Evolutionary conservation across 805 yeast genomes (phyloP).

Genomic region (Spencermartinsiella europaea): DNA sequence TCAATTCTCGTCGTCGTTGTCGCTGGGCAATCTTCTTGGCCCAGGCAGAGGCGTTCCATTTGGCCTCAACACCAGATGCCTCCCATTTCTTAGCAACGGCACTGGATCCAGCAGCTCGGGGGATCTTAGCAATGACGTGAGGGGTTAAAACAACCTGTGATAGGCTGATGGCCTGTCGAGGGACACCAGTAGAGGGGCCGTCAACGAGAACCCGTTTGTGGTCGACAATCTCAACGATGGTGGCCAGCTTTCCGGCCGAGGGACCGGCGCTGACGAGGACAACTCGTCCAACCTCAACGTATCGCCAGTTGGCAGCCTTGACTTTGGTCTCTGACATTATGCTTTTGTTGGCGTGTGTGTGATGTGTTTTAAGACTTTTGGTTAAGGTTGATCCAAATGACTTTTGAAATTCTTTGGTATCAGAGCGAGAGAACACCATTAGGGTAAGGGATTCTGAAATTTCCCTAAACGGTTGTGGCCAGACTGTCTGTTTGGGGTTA

Average conservation of each 20-base stretch:
- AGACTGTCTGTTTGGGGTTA: neutral
- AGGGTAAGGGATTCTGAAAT: neutral
- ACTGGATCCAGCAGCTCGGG: conserved; percentile 92
- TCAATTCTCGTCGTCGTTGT: conserved; percentile 85
- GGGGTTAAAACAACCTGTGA: conserved; percentile 91
- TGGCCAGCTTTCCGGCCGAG: conserved; percentile 77
- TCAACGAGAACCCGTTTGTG: conserved; percentile 97
- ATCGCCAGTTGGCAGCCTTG: conserved; percentile 98
- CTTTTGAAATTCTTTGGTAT: neutral
- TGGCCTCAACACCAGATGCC: conserved; percentile 78
- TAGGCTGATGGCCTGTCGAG: conserved; percentile 88
- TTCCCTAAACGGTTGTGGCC: neutral
- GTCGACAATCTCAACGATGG: conserved; percentile 98
- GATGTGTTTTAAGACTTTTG: neutral
- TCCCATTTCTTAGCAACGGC: conserved; percentile 89
- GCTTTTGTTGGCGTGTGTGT: neutral
- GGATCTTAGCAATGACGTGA: conserved; percentile 73
- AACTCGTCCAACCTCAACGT: conserved; percentile 98
- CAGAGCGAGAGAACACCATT: neutral
- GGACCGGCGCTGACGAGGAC: conserved; percentile 82
- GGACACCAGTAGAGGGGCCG: conserved; percentile 86
- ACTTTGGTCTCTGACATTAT: conserved; percentile 41
- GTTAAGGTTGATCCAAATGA: neutral
- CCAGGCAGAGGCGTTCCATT: conserved; percentile 94
- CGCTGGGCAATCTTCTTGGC: conserved; percentile 97